phyloP scores from a whole-genome alignment of 2,329 filamentous ascomycete genomes.

The Furcasterigmium furcatum region DNA sequence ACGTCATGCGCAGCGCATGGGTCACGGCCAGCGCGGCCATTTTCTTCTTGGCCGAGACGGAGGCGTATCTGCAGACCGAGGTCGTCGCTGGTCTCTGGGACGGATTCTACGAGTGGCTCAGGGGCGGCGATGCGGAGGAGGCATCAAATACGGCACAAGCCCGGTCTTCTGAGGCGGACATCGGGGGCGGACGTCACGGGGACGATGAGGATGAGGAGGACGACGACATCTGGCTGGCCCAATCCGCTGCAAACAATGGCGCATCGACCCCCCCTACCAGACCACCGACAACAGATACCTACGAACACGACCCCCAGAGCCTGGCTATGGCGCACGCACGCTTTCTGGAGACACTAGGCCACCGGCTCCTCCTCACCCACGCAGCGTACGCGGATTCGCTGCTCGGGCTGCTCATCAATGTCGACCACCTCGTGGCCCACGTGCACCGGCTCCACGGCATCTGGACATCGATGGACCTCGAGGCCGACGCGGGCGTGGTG shows the following conservation, averaged over 20 bases:
- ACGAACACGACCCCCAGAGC: conserved; percentile 73
- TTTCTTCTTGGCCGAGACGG: conserved; percentile 85
- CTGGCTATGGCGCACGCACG: conserved; percentile 75
- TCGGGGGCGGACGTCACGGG: neutral
- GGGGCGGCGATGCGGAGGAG: conserved; percentile 31
- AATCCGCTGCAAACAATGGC: conserved; percentile 15
- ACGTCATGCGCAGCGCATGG: conserved; percentile 79
- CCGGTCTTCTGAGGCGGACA: too few species aligned
- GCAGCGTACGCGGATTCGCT: conserved; percentile 60
- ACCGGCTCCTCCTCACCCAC: conserved; percentile 65
- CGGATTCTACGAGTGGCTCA: conserved; percentile 74
- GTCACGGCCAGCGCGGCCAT: conserved; percentile 83
- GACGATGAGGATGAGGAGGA: conserved; percentile 14
- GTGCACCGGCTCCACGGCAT: conserved; percentile 72
- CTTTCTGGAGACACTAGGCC: conserved; percentile 68
- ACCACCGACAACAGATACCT: conserved; percentile 21
- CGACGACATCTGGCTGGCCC: conserved; percentile 38
- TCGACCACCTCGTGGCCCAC: conserved; percentile 79
- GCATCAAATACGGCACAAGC: neutral
- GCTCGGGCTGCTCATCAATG: conserved; percentile 64
- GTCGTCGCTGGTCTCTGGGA: conserved; percentile 80
- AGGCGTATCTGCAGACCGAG: conserved; percentile 86
- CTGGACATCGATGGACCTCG: conserved; percentile 76
- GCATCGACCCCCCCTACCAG: conserved; percentile 11
- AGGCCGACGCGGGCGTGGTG: conserved; percentile 77